Percentiles rank a stretch among this genome's conserved stretches.
Conservation (phyloP, 805 yeast species). For the Myxozyma nipponensis region DNA sequence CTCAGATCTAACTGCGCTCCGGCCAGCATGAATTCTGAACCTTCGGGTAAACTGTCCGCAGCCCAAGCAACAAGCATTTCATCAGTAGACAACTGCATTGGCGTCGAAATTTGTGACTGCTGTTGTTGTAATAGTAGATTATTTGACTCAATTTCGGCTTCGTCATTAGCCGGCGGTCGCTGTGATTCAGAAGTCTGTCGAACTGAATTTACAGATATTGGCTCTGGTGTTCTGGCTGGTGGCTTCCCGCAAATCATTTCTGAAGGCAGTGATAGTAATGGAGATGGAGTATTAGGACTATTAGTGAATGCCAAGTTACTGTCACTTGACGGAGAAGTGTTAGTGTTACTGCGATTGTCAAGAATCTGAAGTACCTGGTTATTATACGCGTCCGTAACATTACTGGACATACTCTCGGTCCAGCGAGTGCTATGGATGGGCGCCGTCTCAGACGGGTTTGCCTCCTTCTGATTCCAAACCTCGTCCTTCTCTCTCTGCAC, state of each 20-base stretch:
- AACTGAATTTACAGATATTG: constrained; percentile 2
- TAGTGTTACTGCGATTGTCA: background rate
- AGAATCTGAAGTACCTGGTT: constrained; percentile 8
- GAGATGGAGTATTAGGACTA: background rate
- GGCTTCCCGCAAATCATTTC: constrained; percentile 15
- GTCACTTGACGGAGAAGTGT: background rate
- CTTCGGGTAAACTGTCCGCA: background rate
- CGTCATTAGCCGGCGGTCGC: no score
- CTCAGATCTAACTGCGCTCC: background rate
- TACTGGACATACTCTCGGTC: background rate
- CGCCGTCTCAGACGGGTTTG: constrained; percentile 1
- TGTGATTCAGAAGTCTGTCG: no score
- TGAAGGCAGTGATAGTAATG: constrained; percentile 4
- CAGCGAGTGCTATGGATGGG: background rate
- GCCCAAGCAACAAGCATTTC: background rate
- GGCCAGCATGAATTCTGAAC: background rate
- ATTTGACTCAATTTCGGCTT: no score
- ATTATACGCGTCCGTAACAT: background rate
- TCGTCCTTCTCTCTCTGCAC: constrained; percentile 22
- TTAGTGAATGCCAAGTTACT: background rate
- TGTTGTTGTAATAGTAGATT: no score
- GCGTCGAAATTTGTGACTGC: no score
- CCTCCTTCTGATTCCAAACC: background rate
- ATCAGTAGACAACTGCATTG: background rate
- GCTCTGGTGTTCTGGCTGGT: constrained; percentile 9